A percentile compares a stretch with the other conserved stretches of the same genome.
These are phyloP conservation scores for Gossypium raimondii DNA, from an alignment of 345 rosid species.

Conservation along the genomic window DNA sequence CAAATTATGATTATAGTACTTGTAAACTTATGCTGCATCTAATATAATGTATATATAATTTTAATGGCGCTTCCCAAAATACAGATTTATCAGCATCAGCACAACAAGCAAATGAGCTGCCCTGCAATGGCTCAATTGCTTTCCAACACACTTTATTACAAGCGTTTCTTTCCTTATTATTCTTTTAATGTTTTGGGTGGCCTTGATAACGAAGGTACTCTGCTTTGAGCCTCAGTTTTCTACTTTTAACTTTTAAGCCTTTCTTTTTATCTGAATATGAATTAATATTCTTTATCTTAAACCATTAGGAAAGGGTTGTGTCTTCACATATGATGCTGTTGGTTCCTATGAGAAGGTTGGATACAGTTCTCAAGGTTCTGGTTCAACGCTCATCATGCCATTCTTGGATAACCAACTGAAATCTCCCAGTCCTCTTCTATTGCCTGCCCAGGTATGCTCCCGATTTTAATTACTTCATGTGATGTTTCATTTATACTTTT, in stretches of 20 bases:
- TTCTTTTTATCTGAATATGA: neutral
- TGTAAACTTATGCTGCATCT: neutral
- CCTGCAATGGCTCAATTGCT: slow-evolving; percentile 5
- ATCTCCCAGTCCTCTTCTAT: slow-evolving; percentile 91
- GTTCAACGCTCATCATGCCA: slow-evolving; percentile 87
- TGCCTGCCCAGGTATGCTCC: slow-evolving; percentile 64
- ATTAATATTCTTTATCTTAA: neutral
- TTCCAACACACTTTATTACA: slow-evolving; percentile 45
- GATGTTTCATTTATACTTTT: slow-evolving; percentile 7
- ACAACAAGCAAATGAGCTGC: slow-evolving; percentile 40
- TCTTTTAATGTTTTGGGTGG: slow-evolving; percentile 93
- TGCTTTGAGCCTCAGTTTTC: neutral
- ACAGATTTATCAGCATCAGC: slow-evolving; percentile 96
- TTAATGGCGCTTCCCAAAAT: neutral
- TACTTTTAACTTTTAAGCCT: neutral
- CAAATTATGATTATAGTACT: neutral
- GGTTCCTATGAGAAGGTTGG: slow-evolving; percentile 99
- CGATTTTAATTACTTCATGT: neutral
- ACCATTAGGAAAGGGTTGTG: slow-evolving; percentile 81
- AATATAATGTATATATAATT: neutral
- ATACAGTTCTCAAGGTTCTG: slow-evolving; percentile 93
- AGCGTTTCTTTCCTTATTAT: slow-evolving; percentile 96
- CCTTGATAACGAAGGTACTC: slow-evolving; percentile 81
- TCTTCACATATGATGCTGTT: slow-evolving; percentile 93
- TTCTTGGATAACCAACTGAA: slow-evolving; percentile 95